Percentiles rank a stretch among this genome's conserved stretches.
These are phyloP conservation scores for Dispira parvispora DNA, from an alignment of 192 early-diverging fungal species.

Conservation along the genomic window DNA sequence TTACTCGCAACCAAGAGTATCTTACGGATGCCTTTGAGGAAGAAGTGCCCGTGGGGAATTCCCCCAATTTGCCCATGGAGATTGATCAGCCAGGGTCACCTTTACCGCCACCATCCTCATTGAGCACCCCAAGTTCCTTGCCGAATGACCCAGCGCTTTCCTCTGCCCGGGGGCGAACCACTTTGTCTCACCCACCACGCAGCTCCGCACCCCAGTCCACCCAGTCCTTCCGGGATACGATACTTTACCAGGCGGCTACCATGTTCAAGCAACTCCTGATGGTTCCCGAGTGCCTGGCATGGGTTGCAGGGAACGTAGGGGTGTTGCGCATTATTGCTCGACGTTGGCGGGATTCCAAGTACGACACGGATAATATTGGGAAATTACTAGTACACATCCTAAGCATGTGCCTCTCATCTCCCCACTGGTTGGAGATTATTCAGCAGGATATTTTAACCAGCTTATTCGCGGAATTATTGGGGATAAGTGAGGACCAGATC, in stretches of 20 bases:
- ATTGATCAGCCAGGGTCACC: background rate
- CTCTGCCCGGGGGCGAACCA: background rate
- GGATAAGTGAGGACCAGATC: background rate
- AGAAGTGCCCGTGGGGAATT: too few species aligned
- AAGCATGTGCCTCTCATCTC: background rate
- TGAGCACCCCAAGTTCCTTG: too few species aligned
- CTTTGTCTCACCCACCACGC: background rate
- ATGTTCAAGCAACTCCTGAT: background rate
- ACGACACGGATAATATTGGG: background rate
- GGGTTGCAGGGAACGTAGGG: background rate
- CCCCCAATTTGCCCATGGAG: background rate
- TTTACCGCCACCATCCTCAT: background rate
- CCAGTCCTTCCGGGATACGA: conserved; percentile 1
- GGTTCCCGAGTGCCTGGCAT: background rate
- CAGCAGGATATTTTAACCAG: conserved; percentile 2
- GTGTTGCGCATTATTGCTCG: background rate
- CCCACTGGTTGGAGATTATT: background rate
- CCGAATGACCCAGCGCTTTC: background rate
- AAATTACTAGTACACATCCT: background rate
- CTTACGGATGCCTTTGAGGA: too few species aligned
- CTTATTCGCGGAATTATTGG: conserved; percentile 1
- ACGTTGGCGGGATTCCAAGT: conserved; percentile 4
- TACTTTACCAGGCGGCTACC: background rate
- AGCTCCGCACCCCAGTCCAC: background rate
- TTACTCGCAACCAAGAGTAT: too few species aligned